Base-by-base conservation (phyloP, 306 rosid species). In the Chamaecrista fasciculata region DNA sequence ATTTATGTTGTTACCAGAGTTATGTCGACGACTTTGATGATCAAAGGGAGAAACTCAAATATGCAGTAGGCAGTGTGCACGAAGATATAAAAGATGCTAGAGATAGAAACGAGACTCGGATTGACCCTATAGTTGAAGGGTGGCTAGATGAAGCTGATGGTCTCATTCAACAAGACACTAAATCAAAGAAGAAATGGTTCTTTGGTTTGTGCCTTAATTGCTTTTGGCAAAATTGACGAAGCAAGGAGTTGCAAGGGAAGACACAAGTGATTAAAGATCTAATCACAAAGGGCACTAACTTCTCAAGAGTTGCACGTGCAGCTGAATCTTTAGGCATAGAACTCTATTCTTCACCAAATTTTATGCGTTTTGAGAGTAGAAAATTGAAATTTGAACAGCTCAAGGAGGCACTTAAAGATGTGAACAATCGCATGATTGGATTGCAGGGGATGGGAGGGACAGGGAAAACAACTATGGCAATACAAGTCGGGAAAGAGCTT, bases 391-490 rank as follows among this genome's bases (percentile, higher is more conserved):
- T 1, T 43, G 5, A 23, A 2, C n/a, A 50, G n/a, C 66, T 78
- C 1, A 12, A 5, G 28, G 24, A 72, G 20, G 70, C 74, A 11
- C 14, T 66, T 0, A 24, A 0, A 12, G 29, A 72, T 72, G 70
- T 20, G 2, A 50, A 14, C 0, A 59, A 21, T 4, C 50, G 49
- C 60, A 18, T 67, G 39, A 52, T 15, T 4, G 75, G 75, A 25
- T 34, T 76, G 59, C 26, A 48, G 0, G 80, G 76, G 44, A 34
- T 69, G 52, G 80, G 76, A 1, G 80, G 80, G 9, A 16, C 61
- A 0, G 80, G 80, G 0, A 77, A 70, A 56, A 44, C 81, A 5
- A 70, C 72, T 10, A 9, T 77, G 56, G 76, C 66, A 5, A 34
- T 0, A 44, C 11, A 64, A 56, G 68, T 63, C 0, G 62, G 72